These are phyloP conservation scores for Telopea speciosissima DNA, from an alignment of 177 flowering plant genomes.

Conservation along the genomic window DNA sequence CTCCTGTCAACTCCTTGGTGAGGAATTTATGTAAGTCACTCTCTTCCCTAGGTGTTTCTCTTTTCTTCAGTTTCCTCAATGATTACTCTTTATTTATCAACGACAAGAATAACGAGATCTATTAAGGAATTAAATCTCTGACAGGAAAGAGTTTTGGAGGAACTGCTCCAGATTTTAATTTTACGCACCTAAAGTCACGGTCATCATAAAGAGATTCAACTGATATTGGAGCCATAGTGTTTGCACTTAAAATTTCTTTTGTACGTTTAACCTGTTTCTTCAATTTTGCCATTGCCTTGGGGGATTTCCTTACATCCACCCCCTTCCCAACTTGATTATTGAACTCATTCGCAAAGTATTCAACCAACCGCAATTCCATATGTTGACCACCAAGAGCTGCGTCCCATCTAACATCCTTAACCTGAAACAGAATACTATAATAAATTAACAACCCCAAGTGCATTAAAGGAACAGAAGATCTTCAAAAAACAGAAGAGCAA, in stretches of 20 bases:
- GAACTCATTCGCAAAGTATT: constrained; percentile 91
- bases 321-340: constrained; percentile 83
- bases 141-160: no score
- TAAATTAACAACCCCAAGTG: not conserved
- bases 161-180: no score
- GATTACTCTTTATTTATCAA: no score
- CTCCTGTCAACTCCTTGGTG: no score
- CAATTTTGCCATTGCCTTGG: constrained; percentile 97
- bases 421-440: constrained; percentile 36
- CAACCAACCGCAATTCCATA: constrained; percentile 88
- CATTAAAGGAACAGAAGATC: not conserved
- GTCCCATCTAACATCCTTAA: constrained; percentile 94
- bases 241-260: constrained; percentile 98
- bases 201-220: constrained; percentile 95
- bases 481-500: not conserved
- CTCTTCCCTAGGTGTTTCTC: no score
- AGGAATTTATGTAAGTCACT: no score
- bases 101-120: no score
- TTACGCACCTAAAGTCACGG: constrained; percentile 80
- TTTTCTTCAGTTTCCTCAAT: no score
- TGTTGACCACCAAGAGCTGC: constrained; percentile 85
- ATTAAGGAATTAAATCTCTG: no score
- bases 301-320: constrained; percentile 72
- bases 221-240: constrained; percentile 86
- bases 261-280: constrained; percentile 98